These are phyloP conservation scores for Erigeron canadensis DNA, from an alignment of 129 eudicot genomes.

Conservation along the genomic window DNA sequence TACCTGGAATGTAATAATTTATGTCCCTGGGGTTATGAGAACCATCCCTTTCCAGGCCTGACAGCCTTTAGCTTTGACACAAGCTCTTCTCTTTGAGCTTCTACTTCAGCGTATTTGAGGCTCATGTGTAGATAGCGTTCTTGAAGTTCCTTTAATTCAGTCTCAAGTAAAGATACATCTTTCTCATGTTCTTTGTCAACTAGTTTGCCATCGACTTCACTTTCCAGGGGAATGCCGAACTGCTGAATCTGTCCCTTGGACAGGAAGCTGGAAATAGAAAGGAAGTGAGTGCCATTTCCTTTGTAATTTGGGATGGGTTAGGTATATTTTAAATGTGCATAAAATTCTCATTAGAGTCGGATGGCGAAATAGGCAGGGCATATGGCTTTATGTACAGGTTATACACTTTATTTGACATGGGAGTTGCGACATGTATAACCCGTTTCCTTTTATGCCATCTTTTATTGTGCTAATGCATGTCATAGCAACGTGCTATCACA, in stretches of 20 bases:
- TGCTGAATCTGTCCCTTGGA: neutral
- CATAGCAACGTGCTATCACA: neutral
- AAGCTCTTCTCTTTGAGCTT: slow-evolving; percentile 67
- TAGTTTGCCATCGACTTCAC: slow-evolving; percentile 14
- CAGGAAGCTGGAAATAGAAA: slow-evolving; percentile 16
- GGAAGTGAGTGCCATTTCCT: neutral
- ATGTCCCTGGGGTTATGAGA: slow-evolving; percentile 30
- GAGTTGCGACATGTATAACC: neutral
- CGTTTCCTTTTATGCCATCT: neutral
- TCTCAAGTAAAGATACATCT: slow-evolving; percentile 37
- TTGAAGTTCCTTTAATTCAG: slow-evolving; percentile 58
- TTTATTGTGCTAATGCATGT: neutral
- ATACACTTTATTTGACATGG: slow-evolving; percentile 13
- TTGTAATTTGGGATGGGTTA: slow-evolving; percentile 6
- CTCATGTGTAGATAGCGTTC: slow-evolving; percentile 72
- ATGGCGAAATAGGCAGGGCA: neutral
- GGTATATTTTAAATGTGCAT: neutral
- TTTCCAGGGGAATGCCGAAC: slow-evolving; percentile 5
- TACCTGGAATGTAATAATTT: slow-evolving; percentile 19
- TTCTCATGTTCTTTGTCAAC: slow-evolving; percentile 29
- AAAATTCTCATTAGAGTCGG: neutral
- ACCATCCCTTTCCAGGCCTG: slow-evolving; percentile 58
- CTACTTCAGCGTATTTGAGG: slow-evolving; percentile 74
- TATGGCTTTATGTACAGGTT: no score
- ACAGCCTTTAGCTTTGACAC: slow-evolving; percentile 57